phyloP scores from a whole-genome alignment of 768 basidiomycete genomes.

The Collybia sordida region DNA sequence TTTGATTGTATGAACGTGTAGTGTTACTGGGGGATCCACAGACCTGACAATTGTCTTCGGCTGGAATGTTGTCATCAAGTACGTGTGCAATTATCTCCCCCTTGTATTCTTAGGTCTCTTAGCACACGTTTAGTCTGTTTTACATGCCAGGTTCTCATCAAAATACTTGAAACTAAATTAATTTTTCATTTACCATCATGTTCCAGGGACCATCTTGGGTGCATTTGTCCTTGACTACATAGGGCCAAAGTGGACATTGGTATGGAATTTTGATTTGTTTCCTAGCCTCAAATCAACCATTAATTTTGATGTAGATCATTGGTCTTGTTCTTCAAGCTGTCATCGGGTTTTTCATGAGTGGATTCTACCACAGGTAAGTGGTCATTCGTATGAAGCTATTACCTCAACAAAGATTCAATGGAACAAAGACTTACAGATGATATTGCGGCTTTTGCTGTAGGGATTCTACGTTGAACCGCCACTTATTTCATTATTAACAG shows the following conservation, averaged over 20 bases:
- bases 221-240: slow-evolving; percentile 75
- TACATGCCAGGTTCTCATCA: slow-evolving; percentile 33
- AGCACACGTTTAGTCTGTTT: slow-evolving; percentile 25
- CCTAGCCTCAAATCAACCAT: background rate
- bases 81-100: slow-evolving; percentile 16
- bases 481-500: background rate
- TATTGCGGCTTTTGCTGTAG: slow-evolving; percentile 71
- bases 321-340: slow-evolving; percentile 73
- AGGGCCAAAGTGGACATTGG: slow-evolving; percentile 76
- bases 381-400: background rate
- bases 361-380: slow-evolving; percentile 55
- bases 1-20: slow-evolving; percentile 19
- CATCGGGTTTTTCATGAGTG: slow-evolving; percentile 89
- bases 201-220: slow-evolving; percentile 65
- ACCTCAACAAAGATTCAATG: background rate
- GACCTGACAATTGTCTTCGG: slow-evolving; percentile 69
- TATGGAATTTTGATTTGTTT: slow-evolving; percentile 19
- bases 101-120: background rate
- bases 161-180: no score
- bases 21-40: slow-evolving; percentile 53
- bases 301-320: slow-evolving; percentile 43
- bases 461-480: slow-evolving; percentile 13
- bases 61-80: slow-evolving; percentile 87
- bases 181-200: background rate
- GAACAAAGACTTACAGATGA: slow-evolving; percentile 50